phyloP scores from a whole-genome alignment of 2,329 filamentous ascomycete species.

The Fusarium begoniae region DNA sequence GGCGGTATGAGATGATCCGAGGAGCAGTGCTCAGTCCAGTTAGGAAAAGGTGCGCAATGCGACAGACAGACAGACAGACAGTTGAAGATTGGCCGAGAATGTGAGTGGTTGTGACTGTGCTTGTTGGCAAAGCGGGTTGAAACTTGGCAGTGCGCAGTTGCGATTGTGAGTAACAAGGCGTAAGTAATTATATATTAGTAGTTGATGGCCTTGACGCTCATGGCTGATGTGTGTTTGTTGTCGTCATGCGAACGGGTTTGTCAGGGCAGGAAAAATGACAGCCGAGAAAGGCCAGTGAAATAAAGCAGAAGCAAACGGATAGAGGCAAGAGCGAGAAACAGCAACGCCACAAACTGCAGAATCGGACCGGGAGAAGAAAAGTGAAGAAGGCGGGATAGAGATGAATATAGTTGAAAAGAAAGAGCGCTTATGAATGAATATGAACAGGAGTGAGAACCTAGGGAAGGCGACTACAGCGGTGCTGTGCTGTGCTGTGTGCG shows the following conservation, averaged over 20 bases:
- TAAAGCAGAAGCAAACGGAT: conserved; percentile 20
- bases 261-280: conserved; percentile 17
- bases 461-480: background rate
- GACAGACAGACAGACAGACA: background rate
- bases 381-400: background rate
- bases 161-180: conserved; percentile 7
- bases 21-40: conserved; percentile 12
- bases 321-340: conserved; percentile 23
- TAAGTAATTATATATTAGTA: conserved; percentile 34
- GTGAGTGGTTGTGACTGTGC: background rate
- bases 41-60: conserved; percentile 4
- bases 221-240: conserved; percentile 29
- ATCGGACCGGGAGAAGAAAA: background rate
- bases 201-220: conserved; percentile 32
- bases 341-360: conserved; percentile 29
- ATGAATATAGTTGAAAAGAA: background rate
- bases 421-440: conserved; percentile 12
- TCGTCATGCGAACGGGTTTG: conserved; percentile 31
- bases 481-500: background rate
- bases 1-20: conserved; percentile 28
- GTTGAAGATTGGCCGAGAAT: background rate
- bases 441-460: background rate
- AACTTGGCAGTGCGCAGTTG: background rate
- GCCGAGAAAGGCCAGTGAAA: conserved; percentile 16
- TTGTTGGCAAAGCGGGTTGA: conserved; percentile 1